Percentiles rank a stretch among this genome's conserved stretches.
Evolutionary conservation across 495 filamentous ascomycete genomes (phyloP).

Genomic region (Astrothelium subdiscretum): DNA sequence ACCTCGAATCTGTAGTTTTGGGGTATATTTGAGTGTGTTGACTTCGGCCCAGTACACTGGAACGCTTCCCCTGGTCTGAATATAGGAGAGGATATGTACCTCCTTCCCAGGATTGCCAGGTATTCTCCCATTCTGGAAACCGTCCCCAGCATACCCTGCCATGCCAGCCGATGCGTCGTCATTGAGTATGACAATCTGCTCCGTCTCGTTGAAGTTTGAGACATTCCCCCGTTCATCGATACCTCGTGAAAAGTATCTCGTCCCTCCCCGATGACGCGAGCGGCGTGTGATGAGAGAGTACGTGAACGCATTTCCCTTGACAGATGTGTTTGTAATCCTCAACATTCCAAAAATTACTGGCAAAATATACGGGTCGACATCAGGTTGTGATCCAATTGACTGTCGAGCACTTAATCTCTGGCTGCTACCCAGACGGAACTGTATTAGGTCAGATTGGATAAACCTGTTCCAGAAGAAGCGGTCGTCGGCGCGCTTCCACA

Average conservation of each 20-base stretch:
- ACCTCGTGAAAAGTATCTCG: constrained; percentile 86
- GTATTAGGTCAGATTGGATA: constrained; percentile 79
- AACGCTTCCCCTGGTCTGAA: constrained; percentile 90
- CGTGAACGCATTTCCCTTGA: constrained; percentile 73
- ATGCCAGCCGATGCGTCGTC: constrained; percentile 55
- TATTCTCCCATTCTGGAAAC: constrained; percentile 59
- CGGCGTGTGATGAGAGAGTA: constrained; percentile 78
- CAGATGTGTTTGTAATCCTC: constrained; percentile 65
- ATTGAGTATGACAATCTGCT: constrained; percentile 80
- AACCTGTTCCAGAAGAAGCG: constrained; percentile 98
- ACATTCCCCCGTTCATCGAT: constrained; percentile 89
- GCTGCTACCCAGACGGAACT: constrained; percentile 49
- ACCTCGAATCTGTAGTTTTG: constrained; percentile 73
- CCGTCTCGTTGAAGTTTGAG: constrained; percentile 96
- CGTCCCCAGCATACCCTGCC: constrained; percentile 70
- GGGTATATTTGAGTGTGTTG: constrained; percentile 79
- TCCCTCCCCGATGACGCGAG: constrained; percentile 76
- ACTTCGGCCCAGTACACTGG: constrained; percentile 93
- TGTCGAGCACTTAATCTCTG: constrained; percentile 20
- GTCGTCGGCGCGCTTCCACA: constrained; percentile 91
- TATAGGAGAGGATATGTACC: constrained; percentile 80
- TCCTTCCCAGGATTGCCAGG: constrained; percentile 49
- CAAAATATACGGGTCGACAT: constrained; percentile 83
- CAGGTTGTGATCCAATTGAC: constrained; percentile 53
- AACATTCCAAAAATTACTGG: constrained; percentile 93